These are phyloP conservation scores for Dioscorea alata DNA, from an alignment of 106 monocot genomes.

Conservation along the genomic window DNA sequence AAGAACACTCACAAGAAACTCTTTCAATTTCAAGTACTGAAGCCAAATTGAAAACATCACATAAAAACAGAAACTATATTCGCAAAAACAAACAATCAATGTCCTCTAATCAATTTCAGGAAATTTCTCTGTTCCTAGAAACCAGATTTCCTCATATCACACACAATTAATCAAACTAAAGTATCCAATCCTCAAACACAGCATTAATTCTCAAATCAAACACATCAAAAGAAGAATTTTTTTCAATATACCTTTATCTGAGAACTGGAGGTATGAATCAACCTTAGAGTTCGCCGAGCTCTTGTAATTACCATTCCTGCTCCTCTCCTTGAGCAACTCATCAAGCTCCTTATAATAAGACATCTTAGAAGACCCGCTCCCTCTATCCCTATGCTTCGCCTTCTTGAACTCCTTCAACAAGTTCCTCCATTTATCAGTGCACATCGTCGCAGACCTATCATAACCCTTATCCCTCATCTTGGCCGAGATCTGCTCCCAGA, in stretches of 20 bases:
- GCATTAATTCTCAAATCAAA: too few species aligned
- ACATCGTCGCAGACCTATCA: slow-evolving; percentile 89
- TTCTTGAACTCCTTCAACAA: slow-evolving; percentile 96
- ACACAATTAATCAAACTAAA: too few species aligned
- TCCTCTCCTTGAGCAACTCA: slow-evolving; percentile 84
- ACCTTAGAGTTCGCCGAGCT: slow-evolving; percentile 41
- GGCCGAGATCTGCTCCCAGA: slow-evolving; percentile 89
- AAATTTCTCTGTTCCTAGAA: too few species aligned
- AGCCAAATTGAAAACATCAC: neutral
- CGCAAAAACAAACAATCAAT: too few species aligned
- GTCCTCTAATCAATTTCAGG: too few species aligned
- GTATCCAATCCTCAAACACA: too few species aligned
- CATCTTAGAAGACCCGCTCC: slow-evolving; percentile 66
- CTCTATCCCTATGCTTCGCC: slow-evolving; percentile 62
- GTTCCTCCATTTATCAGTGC: slow-evolving; percentile 98
- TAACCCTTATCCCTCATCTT: slow-evolving; percentile 88
- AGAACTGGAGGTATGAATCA: slow-evolving; percentile 77
- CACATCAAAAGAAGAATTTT: too few species aligned
- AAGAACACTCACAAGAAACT: neutral
- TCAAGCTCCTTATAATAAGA: slow-evolving; percentile 92
- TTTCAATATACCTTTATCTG: slow-evolving; percentile 60
- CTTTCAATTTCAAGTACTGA: neutral
- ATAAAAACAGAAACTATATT: neutral
- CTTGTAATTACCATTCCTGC: slow-evolving; percentile 31
- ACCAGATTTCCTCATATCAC: too few species aligned